A percentile compares a stretch with the other conserved stretches of the same genome.
These are phyloP conservation scores for Geopyxis carbonaria DNA, from an alignment of 495 filamentous ascomycete genomes.

Conservation along the genomic window DNA sequence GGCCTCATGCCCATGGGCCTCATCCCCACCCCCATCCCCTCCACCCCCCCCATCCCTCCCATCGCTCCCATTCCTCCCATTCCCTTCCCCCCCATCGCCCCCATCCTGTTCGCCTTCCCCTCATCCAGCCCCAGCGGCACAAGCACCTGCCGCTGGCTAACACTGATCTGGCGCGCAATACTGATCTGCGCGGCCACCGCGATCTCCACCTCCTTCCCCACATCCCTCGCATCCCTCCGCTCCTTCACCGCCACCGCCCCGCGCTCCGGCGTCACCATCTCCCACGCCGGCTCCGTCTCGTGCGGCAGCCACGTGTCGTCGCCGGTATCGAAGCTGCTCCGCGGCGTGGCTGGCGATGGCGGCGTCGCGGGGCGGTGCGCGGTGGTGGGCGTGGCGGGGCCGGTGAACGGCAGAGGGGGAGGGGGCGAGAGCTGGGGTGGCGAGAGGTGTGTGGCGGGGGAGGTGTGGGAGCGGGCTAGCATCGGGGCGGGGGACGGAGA, in stretches of 20 bases:
- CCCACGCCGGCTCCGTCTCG: slow-evolving; percentile 19
- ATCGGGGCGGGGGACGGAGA: slow-evolving; percentile 4
- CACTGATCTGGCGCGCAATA: slow-evolving; percentile 21
- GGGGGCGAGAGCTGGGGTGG: slow-evolving; percentile 2
- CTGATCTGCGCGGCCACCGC: slow-evolving; percentile 20
- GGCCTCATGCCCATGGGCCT: no score
- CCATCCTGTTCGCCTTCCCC: slow-evolving; percentile 13
- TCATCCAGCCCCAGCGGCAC: slow-evolving; percentile 21
- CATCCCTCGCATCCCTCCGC: not conserved
- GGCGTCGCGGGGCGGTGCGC: not conserved
- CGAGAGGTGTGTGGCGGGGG: not conserved
- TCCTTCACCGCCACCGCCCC: not conserved
- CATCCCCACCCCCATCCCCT: no score
- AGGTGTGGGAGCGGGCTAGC: slow-evolving; percentile 9
- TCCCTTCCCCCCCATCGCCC: slow-evolving; percentile 1
- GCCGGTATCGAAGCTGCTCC: slow-evolving; percentile 20
- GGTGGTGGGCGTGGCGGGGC: not conserved
- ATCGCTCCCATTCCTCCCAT: not conserved
- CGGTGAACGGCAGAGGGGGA: not conserved
- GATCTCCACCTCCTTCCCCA: slow-evolving; percentile 6
- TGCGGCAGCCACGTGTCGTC: slow-evolving; percentile 17
- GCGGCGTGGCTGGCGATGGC: slow-evolving; percentile 18
- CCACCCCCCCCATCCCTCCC: not conserved
- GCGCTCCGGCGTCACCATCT: slow-evolving; percentile 12
- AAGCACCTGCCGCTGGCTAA: slow-evolving; percentile 19